phyloP scores from a whole-genome alignment of 108 stramenopile genomes.

The Conticribra weissflogii region DNA sequence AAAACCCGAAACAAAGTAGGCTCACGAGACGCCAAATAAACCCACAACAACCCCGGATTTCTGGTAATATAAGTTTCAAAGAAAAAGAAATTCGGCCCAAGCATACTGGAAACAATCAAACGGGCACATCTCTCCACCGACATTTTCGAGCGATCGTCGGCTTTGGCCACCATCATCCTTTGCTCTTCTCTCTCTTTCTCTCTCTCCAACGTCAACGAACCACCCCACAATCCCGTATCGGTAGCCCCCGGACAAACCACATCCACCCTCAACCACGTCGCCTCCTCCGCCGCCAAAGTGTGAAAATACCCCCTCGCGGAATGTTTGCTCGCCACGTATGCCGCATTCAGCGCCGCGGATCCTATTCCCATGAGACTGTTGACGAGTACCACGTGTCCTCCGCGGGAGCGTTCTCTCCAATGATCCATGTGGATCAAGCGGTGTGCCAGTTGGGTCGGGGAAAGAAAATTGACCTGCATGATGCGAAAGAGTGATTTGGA shows the following conservation, averaged over 20 bases:
- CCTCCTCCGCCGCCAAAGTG: slow-evolving; percentile 58
- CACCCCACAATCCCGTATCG: slow-evolving; percentile 50
- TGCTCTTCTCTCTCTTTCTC: no score
- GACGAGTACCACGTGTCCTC: slow-evolving; percentile 58
- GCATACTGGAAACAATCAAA: slow-evolving; percentile 51
- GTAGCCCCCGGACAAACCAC: slow-evolving; percentile 67
- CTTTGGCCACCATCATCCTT: no score
- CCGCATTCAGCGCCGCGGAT: slow-evolving; percentile 63
- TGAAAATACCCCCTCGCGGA: slow-evolving; percentile 69
- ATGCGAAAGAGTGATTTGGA: slow-evolving; percentile 10
- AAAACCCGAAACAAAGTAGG: slow-evolving; percentile 11
- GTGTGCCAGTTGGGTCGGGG: slow-evolving; percentile 20
- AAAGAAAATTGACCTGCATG: slow-evolving; percentile 28
- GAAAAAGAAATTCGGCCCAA: slow-evolving; percentile 27
- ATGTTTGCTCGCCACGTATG: slow-evolving; percentile 73
- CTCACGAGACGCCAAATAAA: slow-evolving; percentile 21
- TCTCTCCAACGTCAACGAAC: no score
- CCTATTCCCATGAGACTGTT: slow-evolving; percentile 62
- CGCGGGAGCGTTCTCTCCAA: slow-evolving; percentile 17
- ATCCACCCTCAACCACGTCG: slow-evolving; percentile 56
- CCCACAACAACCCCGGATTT: slow-evolving; percentile 61
- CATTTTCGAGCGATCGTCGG: slow-evolving; percentile 60
- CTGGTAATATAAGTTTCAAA: slow-evolving; percentile 60
- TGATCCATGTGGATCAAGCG: slow-evolving; percentile 9
- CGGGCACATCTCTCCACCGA: slow-evolving; percentile 51